These are phyloP conservation scores for Globisporangium alternatum DNA, from an alignment of 352 stramenopile genomes.

Conservation along the genomic window DNA sequence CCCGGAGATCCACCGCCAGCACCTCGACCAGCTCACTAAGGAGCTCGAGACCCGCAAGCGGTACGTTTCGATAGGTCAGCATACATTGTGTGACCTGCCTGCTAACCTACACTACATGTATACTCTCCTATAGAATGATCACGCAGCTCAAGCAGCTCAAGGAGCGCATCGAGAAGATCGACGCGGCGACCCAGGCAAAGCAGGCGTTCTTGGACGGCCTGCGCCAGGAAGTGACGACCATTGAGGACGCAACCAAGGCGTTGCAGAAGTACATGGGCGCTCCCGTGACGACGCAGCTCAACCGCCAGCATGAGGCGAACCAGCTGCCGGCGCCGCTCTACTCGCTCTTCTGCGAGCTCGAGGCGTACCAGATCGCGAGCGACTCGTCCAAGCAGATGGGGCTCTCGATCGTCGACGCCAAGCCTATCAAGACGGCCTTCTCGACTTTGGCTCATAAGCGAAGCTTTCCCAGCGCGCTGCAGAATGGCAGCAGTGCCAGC, in stretches of 20 bases:
- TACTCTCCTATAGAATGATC: conserved; percentile 35
- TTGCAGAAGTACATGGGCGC: conserved; percentile 63
- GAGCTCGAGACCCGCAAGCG: conserved; percentile 61
- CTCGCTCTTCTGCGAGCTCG: conserved; percentile 67
- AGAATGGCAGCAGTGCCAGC: conserved; percentile 13
- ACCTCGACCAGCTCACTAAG: conserved; percentile 64
- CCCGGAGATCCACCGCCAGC: conserved; percentile 45
- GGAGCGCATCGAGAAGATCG: conserved; percentile 52
- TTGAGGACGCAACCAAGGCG: conserved; percentile 55
- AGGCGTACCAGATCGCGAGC: conserved; percentile 63
- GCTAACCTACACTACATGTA: not conserved
- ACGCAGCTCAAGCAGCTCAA: conserved; percentile 58
- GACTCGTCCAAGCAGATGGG: conserved; percentile 43
- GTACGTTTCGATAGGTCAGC: conserved; percentile 20
- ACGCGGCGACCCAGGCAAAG: conserved; percentile 54
- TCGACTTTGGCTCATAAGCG: conserved; percentile 19
- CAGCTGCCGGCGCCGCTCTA: conserved; percentile 61
- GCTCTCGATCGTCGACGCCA: conserved; percentile 51
- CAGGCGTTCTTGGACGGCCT: conserved; percentile 56
- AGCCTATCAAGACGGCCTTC: conserved; percentile 16
- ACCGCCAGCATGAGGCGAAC: conserved; percentile 40
- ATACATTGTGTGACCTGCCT: not conserved
- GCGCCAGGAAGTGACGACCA: conserved; percentile 42
- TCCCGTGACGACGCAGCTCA: conserved; percentile 37
- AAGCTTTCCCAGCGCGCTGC: conserved; percentile 17